A percentile compares a stretch with the other conserved stretches of the same genome.
Conservation (phyloP, 164 flowering plant species). For the Paratinospora sagittata region DNA sequence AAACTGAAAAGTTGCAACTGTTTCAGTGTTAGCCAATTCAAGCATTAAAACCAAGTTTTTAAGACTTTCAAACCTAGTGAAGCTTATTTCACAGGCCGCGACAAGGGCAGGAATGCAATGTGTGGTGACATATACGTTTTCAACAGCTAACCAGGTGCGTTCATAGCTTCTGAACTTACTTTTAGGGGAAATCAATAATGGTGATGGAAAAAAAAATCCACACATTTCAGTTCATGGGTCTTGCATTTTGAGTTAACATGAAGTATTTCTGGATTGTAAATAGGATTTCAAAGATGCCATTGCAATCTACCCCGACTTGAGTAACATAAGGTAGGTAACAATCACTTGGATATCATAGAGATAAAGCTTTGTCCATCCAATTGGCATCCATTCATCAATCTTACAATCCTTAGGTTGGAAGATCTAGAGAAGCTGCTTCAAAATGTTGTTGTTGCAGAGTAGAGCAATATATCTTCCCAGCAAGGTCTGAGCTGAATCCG, state of each 20-base stretch:
- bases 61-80: not conserved
- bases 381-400: not conserved
- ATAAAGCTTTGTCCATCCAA: not conserved
- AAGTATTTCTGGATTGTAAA: constrained; percentile 3
- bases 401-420: constrained; percentile 36
- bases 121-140: constrained; percentile 76
- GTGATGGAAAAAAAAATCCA: not conserved
- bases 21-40: not conserved
- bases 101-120: constrained; percentile 87
- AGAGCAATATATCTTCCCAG: not conserved
- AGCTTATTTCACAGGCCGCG: constrained; percentile 59
- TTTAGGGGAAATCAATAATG: not conserved
- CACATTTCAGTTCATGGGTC: not conserved
- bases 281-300: constrained; percentile 88
- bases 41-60: not conserved
- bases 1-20: not conserved
- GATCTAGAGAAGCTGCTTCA: constrained; percentile 65
- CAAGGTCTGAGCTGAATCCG: not conserved
- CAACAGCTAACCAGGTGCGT: constrained; percentile 85
- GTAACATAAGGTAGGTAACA: constrained; percentile 51
- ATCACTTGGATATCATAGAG: not conserved
- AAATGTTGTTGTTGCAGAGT: constrained; percentile 38
- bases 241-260: not conserved
- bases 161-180: not conserved
- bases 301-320: constrained; percentile 75